Evolutionary conservation across 345 rosid genomes (phyloP).

Genomic region (Laguncularia racemosa): DNA sequence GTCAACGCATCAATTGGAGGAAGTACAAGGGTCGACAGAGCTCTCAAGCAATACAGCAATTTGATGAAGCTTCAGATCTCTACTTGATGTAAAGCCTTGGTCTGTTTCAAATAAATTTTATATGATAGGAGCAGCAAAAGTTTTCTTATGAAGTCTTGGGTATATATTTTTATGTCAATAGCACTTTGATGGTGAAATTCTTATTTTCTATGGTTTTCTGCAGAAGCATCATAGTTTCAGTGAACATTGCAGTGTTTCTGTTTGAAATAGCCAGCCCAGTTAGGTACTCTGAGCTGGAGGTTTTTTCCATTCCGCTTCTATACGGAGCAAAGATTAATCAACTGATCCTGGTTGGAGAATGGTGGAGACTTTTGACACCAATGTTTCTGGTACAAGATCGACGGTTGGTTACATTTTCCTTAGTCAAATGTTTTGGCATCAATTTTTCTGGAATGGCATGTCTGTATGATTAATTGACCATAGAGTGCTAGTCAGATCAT

Average conservation of each 20-base stretch:
- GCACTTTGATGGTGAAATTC: background rate
- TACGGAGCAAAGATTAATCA: constrained; percentile 89
- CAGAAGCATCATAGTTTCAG: constrained; percentile 63
- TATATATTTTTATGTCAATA: background rate
- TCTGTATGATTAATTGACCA: too few relatives aligned
- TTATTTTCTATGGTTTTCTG: constrained; percentile 13
- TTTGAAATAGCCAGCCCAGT: constrained; percentile 81
- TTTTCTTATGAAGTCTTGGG: background rate
- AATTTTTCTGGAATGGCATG: background rate
- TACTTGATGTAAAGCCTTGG: constrained; percentile 45
- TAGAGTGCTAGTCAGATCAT: too few relatives aligned
- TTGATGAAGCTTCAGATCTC: constrained; percentile 52
- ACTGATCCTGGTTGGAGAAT: constrained; percentile 77
- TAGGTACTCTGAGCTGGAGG: constrained; percentile 48
- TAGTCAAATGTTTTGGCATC: constrained; percentile 10
- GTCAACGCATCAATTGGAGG: constrained; percentile 12
- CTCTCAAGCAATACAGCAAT: constrained; percentile 23
- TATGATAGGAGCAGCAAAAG: background rate
- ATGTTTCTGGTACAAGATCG: constrained; percentile 99
- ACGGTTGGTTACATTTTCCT: constrained; percentile 74
- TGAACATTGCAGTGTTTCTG: constrained; percentile 72
- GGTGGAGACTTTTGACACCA: constrained; percentile 98
- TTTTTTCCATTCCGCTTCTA: constrained; percentile 59
- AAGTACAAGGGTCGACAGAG: constrained; percentile 10
- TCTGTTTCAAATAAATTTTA: constrained; percentile 1